phyloP scores from a whole-genome alignment of 805 yeast species.

The Starmerella vaccinii region DNA sequence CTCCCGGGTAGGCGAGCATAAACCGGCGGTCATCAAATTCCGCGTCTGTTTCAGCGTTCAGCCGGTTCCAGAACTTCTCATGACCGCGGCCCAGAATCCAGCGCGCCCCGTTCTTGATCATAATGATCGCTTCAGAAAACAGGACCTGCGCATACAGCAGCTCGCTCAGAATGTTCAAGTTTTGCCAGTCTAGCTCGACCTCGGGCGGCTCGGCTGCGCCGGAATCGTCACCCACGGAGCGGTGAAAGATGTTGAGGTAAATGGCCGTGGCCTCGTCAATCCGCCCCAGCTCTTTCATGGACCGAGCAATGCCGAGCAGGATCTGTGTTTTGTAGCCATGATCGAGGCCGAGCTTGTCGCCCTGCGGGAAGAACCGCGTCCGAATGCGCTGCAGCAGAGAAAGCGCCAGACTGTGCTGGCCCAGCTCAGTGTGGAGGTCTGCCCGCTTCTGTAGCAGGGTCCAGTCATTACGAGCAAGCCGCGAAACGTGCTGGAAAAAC shows the following conservation, averaged over 20 bases:
- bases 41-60: slow-evolving; percentile 43
- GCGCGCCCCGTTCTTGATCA: slow-evolving; percentile 61
- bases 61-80: slow-evolving; percentile 52
- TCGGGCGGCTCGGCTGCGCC: slow-evolving; percentile 23
- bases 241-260: slow-evolving; percentile 21
- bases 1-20: slow-evolving; percentile 3
- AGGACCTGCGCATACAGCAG: slow-evolving; percentile 45
- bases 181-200: slow-evolving; percentile 68
- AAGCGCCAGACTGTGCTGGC: slow-evolving; percentile 26
- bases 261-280: slow-evolving; percentile 18
- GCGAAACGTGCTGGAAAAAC: slow-evolving; percentile 73
- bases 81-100: slow-evolving; percentile 67
- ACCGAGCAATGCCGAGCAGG: slow-evolving; percentile 24
- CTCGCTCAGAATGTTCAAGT: slow-evolving; percentile 73
- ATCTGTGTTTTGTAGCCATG: slow-evolving; percentile 35
- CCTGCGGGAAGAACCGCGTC: slow-evolving; percentile 15
- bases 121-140: slow-evolving; percentile 35
- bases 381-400: slow-evolving; percentile 23
- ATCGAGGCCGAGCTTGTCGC: slow-evolving; percentile 32
- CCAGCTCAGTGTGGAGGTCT: slow-evolving; percentile 27
- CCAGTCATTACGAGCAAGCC: slow-evolving; percentile 73
- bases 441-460: slow-evolving; percentile 71
- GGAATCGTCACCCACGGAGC: slow-evolving; percentile 5
- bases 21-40: slow-evolving; percentile 70
- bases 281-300: slow-evolving; percentile 21